Evolutionary conservation across 2,329 filamentous ascomycete species (phyloP).

Genomic region (Aspergillus fumigatiaffinis): DNA sequence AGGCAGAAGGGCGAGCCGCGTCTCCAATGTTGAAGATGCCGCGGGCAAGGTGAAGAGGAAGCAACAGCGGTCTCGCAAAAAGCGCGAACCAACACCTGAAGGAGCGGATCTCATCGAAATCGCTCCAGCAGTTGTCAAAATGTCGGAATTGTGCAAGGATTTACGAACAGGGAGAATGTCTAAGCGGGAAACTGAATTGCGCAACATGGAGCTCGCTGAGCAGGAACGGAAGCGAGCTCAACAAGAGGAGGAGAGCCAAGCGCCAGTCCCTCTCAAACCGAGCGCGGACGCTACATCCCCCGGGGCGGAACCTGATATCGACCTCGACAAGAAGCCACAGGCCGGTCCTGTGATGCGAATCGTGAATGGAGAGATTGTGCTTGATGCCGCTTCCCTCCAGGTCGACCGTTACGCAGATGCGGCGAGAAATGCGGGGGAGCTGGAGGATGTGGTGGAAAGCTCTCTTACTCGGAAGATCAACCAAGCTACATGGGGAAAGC

Average conservation of each 20-base stretch:
- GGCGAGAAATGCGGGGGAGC: conserved; percentile 43
- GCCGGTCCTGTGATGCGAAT: conserved; percentile 49
- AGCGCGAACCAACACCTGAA: conserved; percentile 44
- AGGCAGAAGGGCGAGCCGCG: conserved; percentile 24
- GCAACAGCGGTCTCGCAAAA: conserved; percentile 27
- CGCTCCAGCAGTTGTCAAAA: conserved; percentile 51
- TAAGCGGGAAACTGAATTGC: conserved; percentile 54
- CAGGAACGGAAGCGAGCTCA: conserved; percentile 42
- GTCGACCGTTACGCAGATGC: conserved; percentile 56
- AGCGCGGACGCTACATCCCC: conserved; percentile 21
- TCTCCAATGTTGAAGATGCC: conserved; percentile 20
- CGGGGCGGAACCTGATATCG: conserved; percentile 17
- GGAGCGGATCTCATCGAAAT: conserved; percentile 49
- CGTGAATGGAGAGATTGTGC: conserved; percentile 56
- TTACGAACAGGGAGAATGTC: conserved; percentile 54
- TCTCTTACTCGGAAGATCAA: conserved; percentile 46
- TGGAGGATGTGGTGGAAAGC: conserved; percentile 45
- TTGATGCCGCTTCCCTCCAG: conserved; percentile 50
- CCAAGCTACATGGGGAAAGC: conserved; percentile 44
- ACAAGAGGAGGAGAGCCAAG: conserved; percentile 26
- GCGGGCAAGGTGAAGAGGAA: conserved; percentile 20
- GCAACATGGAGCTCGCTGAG: conserved; percentile 54
- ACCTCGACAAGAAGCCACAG: conserved; percentile 22
- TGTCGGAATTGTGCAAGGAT: conserved; percentile 56
- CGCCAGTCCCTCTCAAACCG: conserved; percentile 23